phyloP scores from a whole-genome alignment of 345 rosid species.

The Kernera saxatilis region DNA sequence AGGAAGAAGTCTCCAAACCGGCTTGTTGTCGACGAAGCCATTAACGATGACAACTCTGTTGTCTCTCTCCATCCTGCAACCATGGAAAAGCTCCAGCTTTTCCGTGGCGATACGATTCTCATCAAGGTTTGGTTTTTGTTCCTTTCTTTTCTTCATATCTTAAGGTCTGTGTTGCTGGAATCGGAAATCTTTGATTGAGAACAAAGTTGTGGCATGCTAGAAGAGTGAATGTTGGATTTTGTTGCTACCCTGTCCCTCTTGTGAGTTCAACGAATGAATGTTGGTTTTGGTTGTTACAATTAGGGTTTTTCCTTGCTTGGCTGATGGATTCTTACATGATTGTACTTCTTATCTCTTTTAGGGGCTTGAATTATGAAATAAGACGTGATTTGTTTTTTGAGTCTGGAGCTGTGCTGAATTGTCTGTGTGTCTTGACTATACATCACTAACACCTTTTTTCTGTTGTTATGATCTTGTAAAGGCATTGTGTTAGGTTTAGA shows the following conservation, averaged over 20 bases:
- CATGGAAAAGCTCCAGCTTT: slow-evolving; percentile 98
- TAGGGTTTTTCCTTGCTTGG: not conserved
- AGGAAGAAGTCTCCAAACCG: slow-evolving; percentile 86
- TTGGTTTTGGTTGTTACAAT: not conserved
- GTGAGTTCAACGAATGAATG: too few relatives aligned
- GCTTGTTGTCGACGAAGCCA: slow-evolving; percentile 85
- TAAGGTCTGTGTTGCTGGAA: not conserved
- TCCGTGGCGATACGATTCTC: slow-evolving; percentile 88
- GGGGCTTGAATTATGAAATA: not conserved
- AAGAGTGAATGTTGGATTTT: not conserved
- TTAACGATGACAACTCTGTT: slow-evolving; percentile 90
- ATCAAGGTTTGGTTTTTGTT: slow-evolving; percentile 50
- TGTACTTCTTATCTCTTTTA: not conserved
- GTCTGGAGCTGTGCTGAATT: not conserved
- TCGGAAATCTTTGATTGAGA: not conserved
- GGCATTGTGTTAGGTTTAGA: not conserved
- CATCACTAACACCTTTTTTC: not conserved
- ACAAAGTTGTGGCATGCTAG: not conserved
- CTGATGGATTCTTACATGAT: not conserved
- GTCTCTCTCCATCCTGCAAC: slow-evolving; percentile 78
- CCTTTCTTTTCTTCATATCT: not conserved
- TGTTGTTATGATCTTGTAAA: not conserved
- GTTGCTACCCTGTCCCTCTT: too few relatives aligned
- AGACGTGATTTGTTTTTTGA: not conserved
- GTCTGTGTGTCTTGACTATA: not conserved